Evolutionary conservation across 2,329 filamentous ascomycete species (phyloP), one percentile per base, ranked within the genome.

Genomic region (Fusarium austroafricanum): DNA sequence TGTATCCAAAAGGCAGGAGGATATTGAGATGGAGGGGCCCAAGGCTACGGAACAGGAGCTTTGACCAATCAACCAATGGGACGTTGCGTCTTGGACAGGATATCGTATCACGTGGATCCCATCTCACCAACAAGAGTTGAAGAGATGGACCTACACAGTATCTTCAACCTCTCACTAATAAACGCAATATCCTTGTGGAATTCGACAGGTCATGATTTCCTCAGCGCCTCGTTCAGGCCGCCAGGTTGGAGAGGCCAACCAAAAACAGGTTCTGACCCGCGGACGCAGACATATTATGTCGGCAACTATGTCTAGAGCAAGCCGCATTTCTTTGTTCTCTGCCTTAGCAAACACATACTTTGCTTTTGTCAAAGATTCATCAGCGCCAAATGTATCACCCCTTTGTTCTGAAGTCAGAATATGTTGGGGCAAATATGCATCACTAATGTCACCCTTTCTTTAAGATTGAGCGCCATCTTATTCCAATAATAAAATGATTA

Each of bases 261-360:
- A 64, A n/a, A 44, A 47, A 29, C 53, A 28, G 57, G 53, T 43
- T 67, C 45, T 47, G 39, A 18, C 20, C 62, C 55, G 57, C 50
- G 50, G 67, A 67, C 45, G 50, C 31, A 55, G 39, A 46, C 54
- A 29, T 56, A 35, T 43, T 40, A 43, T 58, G 52, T 59, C 20
- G 52, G 52, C 40, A 64, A 44, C 43, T 50, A 37, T 59, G 43
- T 62, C 56, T 67, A 68, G 59, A 50, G 49, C 67, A 70, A 66
- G 55, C 60, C 71, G 58, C 56, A 42, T 63, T 70, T 73, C 71
- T 73, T 73, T 73, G 72, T 74, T 73, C 68, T 73, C 53, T 28
- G 51, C 33, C 46, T 42, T 70, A 67, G 59, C 72, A 72, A 73
- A 71, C 70, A 72, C 54, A 63, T 44, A 49, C 51, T 50, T 45